phyloP scores from a whole-genome alignment of 2,329 filamentous ascomycete species.

The Colletotrichum brevisporum region DNA sequence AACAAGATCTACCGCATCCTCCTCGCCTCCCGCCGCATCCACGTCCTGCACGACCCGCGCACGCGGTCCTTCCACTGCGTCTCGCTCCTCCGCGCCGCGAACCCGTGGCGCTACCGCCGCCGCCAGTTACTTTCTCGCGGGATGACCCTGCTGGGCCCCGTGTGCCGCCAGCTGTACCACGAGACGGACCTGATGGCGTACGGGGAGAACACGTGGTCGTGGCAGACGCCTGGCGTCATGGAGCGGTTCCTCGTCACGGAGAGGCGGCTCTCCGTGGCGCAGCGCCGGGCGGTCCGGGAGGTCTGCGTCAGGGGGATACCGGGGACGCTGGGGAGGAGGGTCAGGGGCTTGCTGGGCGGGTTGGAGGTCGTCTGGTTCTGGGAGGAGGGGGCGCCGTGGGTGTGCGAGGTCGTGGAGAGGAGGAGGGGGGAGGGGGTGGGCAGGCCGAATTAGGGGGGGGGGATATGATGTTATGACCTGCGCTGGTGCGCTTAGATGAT shows the following conservation, averaged over 20 bases:
- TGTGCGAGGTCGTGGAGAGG: constrained; percentile 13
- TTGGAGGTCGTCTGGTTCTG: constrained; percentile 45
- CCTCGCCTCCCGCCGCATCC: constrained; percentile 43
- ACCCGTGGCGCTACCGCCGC: constrained; percentile 46
- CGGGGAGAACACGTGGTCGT: constrained; percentile 52
- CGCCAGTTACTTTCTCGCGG: constrained; percentile 33
- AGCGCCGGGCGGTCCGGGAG: constrained; percentile 49
- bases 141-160: constrained; percentile 50
- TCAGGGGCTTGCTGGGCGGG: constrained; percentile 48
- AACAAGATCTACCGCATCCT: constrained; percentile 43
- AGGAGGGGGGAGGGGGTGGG: background rate
- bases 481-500: too few relatives aligned
- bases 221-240: constrained; percentile 49
- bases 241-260: constrained; percentile 52
- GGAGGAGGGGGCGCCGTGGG: constrained; percentile 18
- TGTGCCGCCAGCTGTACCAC: constrained; percentile 54
- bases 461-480: too few relatives aligned
- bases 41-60: constrained; percentile 42
- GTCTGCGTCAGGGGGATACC: constrained; percentile 44
- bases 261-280: constrained; percentile 46
- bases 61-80: constrained; percentile 50
- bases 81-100: constrained; percentile 45
- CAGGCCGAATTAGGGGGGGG: constrained; percentile 14
- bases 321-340: constrained; percentile 38
- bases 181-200: constrained; percentile 53